These are phyloP conservation scores for Evansstolkia leycettana DNA, from an alignment of 495 filamentous ascomycete species.

Conservation along the genomic window DNA sequence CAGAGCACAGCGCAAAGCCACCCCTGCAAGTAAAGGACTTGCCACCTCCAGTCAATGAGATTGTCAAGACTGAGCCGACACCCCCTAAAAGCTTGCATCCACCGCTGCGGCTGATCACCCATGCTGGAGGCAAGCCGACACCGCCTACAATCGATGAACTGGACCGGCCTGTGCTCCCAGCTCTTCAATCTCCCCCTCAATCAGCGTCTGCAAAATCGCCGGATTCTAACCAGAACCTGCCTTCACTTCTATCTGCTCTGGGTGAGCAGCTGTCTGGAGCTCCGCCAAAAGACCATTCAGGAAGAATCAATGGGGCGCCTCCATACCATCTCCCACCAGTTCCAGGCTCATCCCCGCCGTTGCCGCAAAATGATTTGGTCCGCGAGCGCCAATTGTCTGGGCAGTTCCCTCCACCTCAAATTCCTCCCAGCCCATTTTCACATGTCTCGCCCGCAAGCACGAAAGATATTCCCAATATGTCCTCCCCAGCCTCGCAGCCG, in stretches of 20 bases:
- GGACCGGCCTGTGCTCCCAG: slow-evolving; percentile 16
- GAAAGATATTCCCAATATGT: slow-evolving; percentile 25
- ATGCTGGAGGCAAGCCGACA: slow-evolving; percentile 1
- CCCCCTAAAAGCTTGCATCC: slow-evolving; percentile 1
- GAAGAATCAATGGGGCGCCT: slow-evolving; percentile 12
- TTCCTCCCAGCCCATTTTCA: slow-evolving; percentile 27
- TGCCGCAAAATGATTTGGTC: slow-evolving; percentile 13
- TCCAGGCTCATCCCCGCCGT: slow-evolving; percentile 19
- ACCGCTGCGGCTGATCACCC: not conserved
- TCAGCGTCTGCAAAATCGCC: slow-evolving; percentile 23
- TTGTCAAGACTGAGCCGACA: not conserved
- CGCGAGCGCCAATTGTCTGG: slow-evolving; percentile 19
- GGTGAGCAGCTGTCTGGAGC: slow-evolving; percentile 15
- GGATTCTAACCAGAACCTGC: slow-evolving; percentile 27
- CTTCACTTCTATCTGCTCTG: slow-evolving; percentile 31
- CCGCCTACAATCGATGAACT: too few relatives aligned
- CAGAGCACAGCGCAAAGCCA: too few relatives aligned
- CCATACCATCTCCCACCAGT: slow-evolving; percentile 13
- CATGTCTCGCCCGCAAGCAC: slow-evolving; percentile 28
- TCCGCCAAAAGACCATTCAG: slow-evolving; percentile 9
- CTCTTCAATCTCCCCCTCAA: slow-evolving; percentile 8
- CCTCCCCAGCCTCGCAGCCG: slow-evolving; percentile 26
- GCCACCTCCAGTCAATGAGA: not conserved
- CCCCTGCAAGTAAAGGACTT: not conserved
- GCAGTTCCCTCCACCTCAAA: slow-evolving; percentile 16